Base-by-base conservation (phyloP, 495 filamentous ascomycete genomes). In the Haplographium delicatum region DNA sequence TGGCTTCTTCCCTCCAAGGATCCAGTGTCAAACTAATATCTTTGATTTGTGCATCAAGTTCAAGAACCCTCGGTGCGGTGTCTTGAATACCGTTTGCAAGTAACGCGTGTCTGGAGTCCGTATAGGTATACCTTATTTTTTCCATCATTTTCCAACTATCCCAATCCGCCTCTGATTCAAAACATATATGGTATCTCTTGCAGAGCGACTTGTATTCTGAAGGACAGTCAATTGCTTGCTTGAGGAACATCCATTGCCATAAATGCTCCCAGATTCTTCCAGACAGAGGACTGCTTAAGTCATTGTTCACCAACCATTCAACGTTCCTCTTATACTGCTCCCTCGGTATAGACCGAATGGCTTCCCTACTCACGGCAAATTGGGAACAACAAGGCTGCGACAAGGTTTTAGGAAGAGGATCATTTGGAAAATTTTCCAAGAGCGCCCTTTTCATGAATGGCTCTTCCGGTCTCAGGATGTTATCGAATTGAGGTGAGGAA, bases 191-290 rank as follows among this genome's bases (percentile, higher is more conserved):
- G 5, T 41, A 8, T 9, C 8, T 8, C 35, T 18, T 39, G 16
- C 35, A 39, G 8, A 39, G 16, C 7, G 35, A 7, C 16, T 39
- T 25, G 7, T 26, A 22, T 25, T 43, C 39, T 13, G 39, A 16
- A 15, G 39, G 39, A 43, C 39, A 43, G 5, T 20, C 39, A 26
- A 43, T 26, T 5, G 39, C 10, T 22, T 43, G 23, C 22, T 23
- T 22, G 5, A 22, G 18, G 22, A 43, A 43, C 20, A 43, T 13
- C 18, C 18, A 43, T 63, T 85, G 82, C 78, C 80, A 85, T 38
- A 82, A 42, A 60, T 82, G 83, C 64, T 85, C 82, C 72, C 81
- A 71, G 7, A 85, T 64, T 11, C 81, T 56, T 3, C 80, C 81
- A 41, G 72, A 76, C 19, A 74, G 65, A 11, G 67, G 65, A 49